These are phyloP conservation scores for Hypoxylon intermedium DNA, from an alignment of 495 filamentous ascomycete genomes.

Conservation along the genomic window DNA sequence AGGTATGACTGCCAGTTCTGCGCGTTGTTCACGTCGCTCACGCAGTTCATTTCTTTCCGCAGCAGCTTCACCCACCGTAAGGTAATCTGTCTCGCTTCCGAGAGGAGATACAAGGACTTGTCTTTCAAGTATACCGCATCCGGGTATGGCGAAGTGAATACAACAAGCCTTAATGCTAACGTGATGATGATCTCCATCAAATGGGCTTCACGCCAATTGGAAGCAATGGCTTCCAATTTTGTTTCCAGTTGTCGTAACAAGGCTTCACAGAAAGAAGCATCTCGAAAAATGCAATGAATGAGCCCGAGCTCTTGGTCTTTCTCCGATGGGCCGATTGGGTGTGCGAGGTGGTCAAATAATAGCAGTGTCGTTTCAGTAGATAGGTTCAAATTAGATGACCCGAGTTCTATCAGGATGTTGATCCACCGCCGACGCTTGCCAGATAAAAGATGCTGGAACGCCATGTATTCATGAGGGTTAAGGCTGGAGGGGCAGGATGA, in stretches of 20 bases:
- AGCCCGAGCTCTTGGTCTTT: constrained; percentile 43
- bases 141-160: constrained; percentile 20
- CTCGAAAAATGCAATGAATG: constrained; percentile 53
- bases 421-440: constrained; percentile 57
- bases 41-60: constrained; percentile 52
- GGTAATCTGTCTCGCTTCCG: constrained; percentile 26
- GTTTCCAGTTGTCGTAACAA: constrained; percentile 50
- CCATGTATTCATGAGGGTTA: constrained; percentile 56
- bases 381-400: constrained; percentile 60
- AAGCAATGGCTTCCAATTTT: constrained; percentile 49
- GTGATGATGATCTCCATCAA: constrained; percentile 58
- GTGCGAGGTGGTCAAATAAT: constrained; percentile 49
- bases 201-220: constrained; percentile 61
- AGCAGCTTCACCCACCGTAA: constrained; percentile 54
- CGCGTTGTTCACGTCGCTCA: constrained; percentile 47
- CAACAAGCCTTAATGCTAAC: constrained; percentile 42
- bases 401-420: constrained; percentile 56
- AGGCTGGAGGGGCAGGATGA: constrained; percentile 55
- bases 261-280: constrained; percentile 52
- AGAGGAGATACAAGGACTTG: constrained; percentile 14
- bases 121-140: not conserved
- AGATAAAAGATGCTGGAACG: constrained; percentile 55
- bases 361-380: constrained; percentile 51
- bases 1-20: constrained; percentile 47
- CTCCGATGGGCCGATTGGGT: constrained; percentile 53